Base-by-base conservation (phyloP, 139 green algal genomes). In the Auxenochlorella protothecoides region DNA sequence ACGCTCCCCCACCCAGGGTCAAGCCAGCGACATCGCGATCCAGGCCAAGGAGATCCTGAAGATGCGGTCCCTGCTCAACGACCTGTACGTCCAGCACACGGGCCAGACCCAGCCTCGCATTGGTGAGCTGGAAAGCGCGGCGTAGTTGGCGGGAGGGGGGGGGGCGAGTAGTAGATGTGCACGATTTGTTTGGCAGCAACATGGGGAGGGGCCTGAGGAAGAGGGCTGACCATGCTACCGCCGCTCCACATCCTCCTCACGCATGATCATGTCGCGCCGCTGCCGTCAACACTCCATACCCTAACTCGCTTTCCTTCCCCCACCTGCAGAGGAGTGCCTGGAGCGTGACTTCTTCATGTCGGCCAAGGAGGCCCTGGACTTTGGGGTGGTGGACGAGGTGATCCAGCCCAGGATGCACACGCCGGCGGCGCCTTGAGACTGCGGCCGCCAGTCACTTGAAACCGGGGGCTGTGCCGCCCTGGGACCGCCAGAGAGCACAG, bases 1-100 rank as follows among this genome's bases (percentile, higher is more conserved):
- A 44, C 27, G 27, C 27, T 44, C 27, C 1, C 27, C 27, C 27
- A 44, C 57, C 2, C 80, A 91, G 85, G 93, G 93, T n/a, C 91
- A 96, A 83, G 91, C 92, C 2, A 86, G 62, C 0, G 94, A 98
- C 79, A 96, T 99, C 60, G 81, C 85, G 10, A 98, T 99, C 53
- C 83, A 92, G 0, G 93, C 94, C 0, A 77, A 90, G 70, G 92
- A 99, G 80, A 97, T 98, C 63, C 76, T 94, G 53, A 85, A 87
- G 52, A 84, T 92, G 71, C 78, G 91, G n/a, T 75, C 74, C 13
- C 65, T 83, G 15, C 78, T 98, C 14, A 92, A 87, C 62, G 52
- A 79, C 2, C 81, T 98, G 6, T 98, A 97, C 70, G 78, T 83
- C 2, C 74, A 85, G 59, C 93, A 98, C 83, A 96, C 90, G 0